Percentiles rank a stretch among this genome's conserved stretches.
These are phyloP conservation scores for Somion occarium DNA, from an alignment of 1,284 basidiomycete species.

Conservation along the genomic window DNA sequence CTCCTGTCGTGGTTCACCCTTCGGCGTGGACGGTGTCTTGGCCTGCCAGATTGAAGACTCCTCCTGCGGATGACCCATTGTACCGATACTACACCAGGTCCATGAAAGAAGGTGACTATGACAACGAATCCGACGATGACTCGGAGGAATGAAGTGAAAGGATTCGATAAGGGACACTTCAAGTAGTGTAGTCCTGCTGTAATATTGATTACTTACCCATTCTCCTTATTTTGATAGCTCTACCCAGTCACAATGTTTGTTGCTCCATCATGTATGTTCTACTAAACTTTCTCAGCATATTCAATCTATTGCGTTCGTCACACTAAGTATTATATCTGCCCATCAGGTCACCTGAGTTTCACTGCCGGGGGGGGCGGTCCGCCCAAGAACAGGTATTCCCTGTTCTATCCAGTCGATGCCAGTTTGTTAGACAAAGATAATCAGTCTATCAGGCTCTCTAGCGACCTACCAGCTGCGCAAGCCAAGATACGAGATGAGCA, in stretches of 20 bases:
- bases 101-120: background rate
- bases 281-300: too few relatives aligned
- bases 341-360: too few relatives aligned
- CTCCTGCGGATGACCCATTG: background rate
- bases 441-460: too few relatives aligned
- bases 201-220: background rate
- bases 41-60: background rate
- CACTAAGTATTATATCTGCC: too few relatives aligned
- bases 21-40: constrained; percentile 1
- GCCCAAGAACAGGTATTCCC: too few relatives aligned
- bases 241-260: background rate
- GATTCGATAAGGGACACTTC: background rate
- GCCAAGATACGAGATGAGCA: too few relatives aligned
- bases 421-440: too few relatives aligned
- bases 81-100: background rate
- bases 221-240: background rate
- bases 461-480: too few relatives aligned
- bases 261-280: background rate
- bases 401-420: too few relatives aligned
- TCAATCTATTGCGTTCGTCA: too few relatives aligned
- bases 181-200: background rate
- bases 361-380: too few relatives aligned
- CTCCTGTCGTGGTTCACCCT: background rate
- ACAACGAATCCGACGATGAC: background rate
- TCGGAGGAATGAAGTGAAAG: background rate